Conservation (phyloP, 148 eudicot genomes). For the Talinum fruticosum region DNA sequence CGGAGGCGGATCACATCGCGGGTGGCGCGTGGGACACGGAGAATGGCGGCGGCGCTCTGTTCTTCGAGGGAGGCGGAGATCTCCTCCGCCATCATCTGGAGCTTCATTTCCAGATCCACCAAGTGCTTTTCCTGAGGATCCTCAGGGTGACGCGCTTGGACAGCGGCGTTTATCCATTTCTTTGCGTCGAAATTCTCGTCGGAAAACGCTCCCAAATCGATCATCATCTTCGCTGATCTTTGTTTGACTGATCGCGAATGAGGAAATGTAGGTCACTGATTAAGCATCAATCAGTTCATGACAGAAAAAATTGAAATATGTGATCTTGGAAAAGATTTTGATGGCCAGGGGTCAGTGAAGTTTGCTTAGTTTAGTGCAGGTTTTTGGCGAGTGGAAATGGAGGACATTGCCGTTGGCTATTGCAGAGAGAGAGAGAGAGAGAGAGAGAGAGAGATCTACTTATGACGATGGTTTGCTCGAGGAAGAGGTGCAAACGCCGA, state of each 20-base stretch:
- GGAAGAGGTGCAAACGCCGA: not conserved
- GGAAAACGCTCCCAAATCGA: slow-evolving; percentile 74
- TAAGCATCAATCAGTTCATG: not conserved
- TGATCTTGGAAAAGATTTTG: not conserved
- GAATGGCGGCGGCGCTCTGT: slow-evolving; percentile 81
- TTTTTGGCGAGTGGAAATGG: slow-evolving; percentile 6
- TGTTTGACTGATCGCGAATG: slow-evolving; percentile 7
- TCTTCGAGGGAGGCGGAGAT: slow-evolving; percentile 85
- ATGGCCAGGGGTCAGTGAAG: not conserved
- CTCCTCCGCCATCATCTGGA: slow-evolving; percentile 89
- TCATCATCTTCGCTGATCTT: slow-evolving; percentile 46
- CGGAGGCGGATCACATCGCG: slow-evolving; percentile 88
- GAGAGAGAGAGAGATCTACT: slow-evolving; percentile 1
- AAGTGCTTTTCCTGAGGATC: slow-evolving; percentile 74
- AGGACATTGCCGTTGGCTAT: not conserved
- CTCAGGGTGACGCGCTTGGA: slow-evolving; percentile 58
- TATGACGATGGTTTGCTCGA: not conserved
- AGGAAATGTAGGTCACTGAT: not conserved
- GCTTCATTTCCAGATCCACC: slow-evolving; percentile 90
- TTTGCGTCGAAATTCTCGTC: slow-evolving; percentile 91
- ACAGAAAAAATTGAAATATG: not conserved
- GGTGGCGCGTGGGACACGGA: slow-evolving; percentile 94
- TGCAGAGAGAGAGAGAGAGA: slow-evolving; percentile 3
- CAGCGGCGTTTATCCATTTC: slow-evolving; percentile 89
- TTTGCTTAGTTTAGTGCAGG: not conserved